phyloP scores from a whole-genome alignment of 2,329 filamentous ascomycete species.

The Ceratocystis eucalypticola region DNA sequence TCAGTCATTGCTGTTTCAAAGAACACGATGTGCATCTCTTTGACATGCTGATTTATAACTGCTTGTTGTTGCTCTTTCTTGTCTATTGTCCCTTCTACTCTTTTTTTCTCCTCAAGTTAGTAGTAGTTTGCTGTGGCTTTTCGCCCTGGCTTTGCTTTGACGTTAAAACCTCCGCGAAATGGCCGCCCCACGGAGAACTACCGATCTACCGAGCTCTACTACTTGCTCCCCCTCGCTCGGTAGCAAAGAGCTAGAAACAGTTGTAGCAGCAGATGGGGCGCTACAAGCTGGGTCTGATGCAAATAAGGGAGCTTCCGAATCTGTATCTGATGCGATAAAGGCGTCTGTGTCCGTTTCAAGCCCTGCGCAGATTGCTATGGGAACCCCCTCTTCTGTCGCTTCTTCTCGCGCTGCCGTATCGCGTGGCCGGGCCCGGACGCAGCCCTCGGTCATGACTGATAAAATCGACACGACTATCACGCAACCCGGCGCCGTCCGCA shows the following conservation, averaged over 20 bases:
- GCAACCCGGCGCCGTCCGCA: slow-evolving; percentile 62
- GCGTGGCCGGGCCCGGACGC: slow-evolving; percentile 13
- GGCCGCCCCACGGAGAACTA: not conserved
- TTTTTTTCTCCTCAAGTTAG: not conserved
- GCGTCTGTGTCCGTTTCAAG: too few species aligned
- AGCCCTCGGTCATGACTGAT: slow-evolving; percentile 29
- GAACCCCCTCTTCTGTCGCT: not conserved
- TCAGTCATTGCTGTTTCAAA: too few species aligned
- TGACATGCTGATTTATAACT: too few species aligned
- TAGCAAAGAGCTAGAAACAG: too few species aligned
- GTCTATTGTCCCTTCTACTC: not conserved
- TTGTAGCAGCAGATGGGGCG: too few species aligned
- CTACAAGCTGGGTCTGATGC: too few species aligned
- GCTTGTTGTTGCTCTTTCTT: too few species aligned
- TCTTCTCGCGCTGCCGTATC: not conserved
- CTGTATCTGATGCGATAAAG: too few species aligned
- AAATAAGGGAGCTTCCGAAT: not conserved
- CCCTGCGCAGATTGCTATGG: too few species aligned
- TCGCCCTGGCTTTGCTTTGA: not conserved
- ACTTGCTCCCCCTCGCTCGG: not conserved
- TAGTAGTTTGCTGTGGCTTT: not conserved
- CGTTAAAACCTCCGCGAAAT: not conserved
- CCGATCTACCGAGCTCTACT: not conserved
- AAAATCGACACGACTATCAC: slow-evolving; percentile 49
- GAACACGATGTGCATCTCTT: too few species aligned